Percentiles rank a stretch among this genome's conserved stretches.
These are phyloP conservation scores for Boletus rex-veris DNA, from an alignment of 768 basidiomycete genomes.

Conservation along the genomic window DNA sequence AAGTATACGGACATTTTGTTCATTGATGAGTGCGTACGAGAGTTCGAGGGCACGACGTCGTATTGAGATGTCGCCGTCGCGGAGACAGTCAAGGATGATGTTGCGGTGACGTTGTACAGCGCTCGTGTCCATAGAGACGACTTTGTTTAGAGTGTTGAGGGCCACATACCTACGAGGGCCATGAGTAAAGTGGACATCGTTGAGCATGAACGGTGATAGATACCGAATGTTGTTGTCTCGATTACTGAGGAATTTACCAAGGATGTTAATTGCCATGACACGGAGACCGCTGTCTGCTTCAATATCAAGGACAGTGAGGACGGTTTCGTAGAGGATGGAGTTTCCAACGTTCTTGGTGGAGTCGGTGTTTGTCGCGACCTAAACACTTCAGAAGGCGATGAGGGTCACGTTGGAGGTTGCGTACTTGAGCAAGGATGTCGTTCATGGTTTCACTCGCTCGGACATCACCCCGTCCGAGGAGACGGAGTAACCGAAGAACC, in stretches of 20 bases:
- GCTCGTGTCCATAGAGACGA: conserved; percentile 95
- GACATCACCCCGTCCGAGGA: conserved; percentile 83
- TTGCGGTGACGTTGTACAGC: conserved; percentile 98
- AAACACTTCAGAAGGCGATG: conserved; percentile 5
- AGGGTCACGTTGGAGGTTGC: conserved; percentile 3
- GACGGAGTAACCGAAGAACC: conserved; percentile 78
- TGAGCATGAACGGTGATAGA: conserved; percentile 17
- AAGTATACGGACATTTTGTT: conserved; percentile 87
- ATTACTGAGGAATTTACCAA: conserved; percentile 97
- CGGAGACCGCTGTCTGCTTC: conserved; percentile 94
- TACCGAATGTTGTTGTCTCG: conserved; percentile 98
- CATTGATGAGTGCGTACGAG: conserved; percentile 95
- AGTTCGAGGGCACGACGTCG: conserved; percentile 94
- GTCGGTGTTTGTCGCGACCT: conserved; percentile 99
- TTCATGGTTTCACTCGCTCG: conserved; percentile 96
- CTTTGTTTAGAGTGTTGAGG: conserved; percentile 96
- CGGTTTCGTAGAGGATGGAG: conserved; percentile 96
- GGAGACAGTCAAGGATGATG: conserved; percentile 97
- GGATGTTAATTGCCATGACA: conserved; percentile 99
- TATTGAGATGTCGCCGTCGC: conserved; percentile 99
- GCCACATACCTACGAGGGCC: conserved; percentile 77
- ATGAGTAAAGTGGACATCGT: conserved; percentile 3
- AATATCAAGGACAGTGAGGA: conserved; percentile 93
- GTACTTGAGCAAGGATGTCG: conserved; percentile 92
- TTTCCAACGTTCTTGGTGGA: conserved; percentile 98